These are phyloP conservation scores for Terana coerulea DNA, from an alignment of 768 basidiomycete species.

Conservation along the genomic window DNA sequence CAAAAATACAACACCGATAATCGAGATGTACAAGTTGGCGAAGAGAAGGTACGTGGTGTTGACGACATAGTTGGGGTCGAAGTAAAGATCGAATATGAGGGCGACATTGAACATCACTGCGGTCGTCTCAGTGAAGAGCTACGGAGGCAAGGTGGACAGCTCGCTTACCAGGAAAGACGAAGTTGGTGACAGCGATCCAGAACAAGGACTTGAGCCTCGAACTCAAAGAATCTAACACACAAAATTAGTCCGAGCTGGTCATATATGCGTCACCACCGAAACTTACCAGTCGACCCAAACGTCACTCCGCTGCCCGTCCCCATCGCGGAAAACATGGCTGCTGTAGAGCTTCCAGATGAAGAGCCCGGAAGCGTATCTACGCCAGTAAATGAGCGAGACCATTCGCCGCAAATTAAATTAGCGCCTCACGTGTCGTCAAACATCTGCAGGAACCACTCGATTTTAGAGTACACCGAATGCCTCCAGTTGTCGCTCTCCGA, in stretches of 20 bases:
- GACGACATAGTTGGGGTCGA: background rate
- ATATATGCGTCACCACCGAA: too few relatives aligned
- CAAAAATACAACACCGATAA: background rate
- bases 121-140: background rate
- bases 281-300: background rate
- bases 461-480: background rate
- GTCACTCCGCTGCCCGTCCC: too few relatives aligned
- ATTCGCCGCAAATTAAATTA: background rate
- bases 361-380: background rate
- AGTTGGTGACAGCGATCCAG: slow-evolving; percentile 1
- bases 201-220: background rate
- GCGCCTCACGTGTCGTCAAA: background rate
- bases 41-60: background rate
- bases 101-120: background rate
- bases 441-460: background rate
- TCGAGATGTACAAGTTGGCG: background rate
- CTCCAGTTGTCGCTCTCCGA: background rate
- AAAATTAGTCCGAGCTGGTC: background rate
- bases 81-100: background rate
- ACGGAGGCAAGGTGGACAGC: too few relatives aligned
- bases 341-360: background rate
- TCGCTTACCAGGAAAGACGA: background rate
- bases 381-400: background rate
- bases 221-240: background rate
- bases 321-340: background rate